A percentile compares a stretch with the other conserved stretches of the same genome.
Evolutionary conservation across 2,329 filamentous ascomycete species (phyloP).

Genomic region (Aureobasidium sp.): DNA sequence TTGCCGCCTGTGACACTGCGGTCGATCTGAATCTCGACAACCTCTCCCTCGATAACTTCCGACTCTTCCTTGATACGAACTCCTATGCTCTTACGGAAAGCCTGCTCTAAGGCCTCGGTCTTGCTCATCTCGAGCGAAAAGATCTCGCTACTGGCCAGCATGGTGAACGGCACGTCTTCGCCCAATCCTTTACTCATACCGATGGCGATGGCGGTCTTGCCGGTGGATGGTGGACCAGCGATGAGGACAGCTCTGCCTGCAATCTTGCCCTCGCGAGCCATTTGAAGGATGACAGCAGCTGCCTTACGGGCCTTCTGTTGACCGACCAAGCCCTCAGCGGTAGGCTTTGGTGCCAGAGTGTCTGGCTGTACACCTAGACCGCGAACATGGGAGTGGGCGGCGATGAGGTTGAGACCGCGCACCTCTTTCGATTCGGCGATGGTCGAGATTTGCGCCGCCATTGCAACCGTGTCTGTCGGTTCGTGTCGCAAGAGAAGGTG

Average conservation of each 20-base stretch:
- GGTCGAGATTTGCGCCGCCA: slow-evolving; percentile 54
- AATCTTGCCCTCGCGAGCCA: slow-evolving; percentile 99
- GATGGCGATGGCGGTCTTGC: slow-evolving; percentile 98
- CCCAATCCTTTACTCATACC: slow-evolving; percentile 96
- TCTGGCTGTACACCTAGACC: slow-evolving; percentile 89
- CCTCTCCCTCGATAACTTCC: slow-evolving; percentile 98
- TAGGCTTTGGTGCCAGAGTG: slow-evolving; percentile 74
- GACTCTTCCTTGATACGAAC: slow-evolving; percentile 98
- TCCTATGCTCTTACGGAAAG: slow-evolving; percentile 97
- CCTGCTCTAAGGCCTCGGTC: slow-evolving; percentile 94
- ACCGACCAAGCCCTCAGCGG: slow-evolving; percentile 89
- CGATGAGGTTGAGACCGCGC: slow-evolving; percentile 92
- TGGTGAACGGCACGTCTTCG: slow-evolving; percentile 90
- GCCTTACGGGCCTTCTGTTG: slow-evolving; percentile 96
- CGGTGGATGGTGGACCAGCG: slow-evolving; percentile 90
- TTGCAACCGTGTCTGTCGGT: background rate
- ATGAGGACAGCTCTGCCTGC: slow-evolving; percentile 91
- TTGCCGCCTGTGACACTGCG: slow-evolving; percentile 91
- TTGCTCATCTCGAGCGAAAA: slow-evolving; percentile 99
- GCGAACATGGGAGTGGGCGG: slow-evolving; percentile 95
- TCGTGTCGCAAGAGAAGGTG: background rate
- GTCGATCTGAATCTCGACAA: slow-evolving; percentile 98
- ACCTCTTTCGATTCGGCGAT: slow-evolving; percentile 94
- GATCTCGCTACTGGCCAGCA: slow-evolving; percentile 91
- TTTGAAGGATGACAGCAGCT: slow-evolving; percentile 90